phyloP scores from a whole-genome alignment of 2,329 filamentous ascomycete species.

The Sporothrix inflata region DNA sequence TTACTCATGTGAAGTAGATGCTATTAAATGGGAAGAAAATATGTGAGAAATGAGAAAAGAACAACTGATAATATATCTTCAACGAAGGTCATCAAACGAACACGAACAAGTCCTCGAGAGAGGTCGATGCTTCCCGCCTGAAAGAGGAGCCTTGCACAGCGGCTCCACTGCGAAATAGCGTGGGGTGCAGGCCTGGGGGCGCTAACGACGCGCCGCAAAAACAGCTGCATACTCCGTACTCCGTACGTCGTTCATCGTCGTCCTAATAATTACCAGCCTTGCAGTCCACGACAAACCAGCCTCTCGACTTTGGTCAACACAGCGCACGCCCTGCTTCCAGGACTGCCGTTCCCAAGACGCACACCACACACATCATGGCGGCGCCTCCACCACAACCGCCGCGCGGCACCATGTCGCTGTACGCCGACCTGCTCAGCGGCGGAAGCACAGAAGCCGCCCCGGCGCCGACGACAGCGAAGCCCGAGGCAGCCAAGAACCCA shows the following conservation, averaged over 20 bases:
- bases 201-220: not conserved
- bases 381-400: constrained; percentile 47
- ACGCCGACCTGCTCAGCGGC: constrained; percentile 82
- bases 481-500: constrained; percentile 59
- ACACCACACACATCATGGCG: constrained; percentile 28
- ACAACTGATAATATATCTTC: no score
- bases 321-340: not conserved
- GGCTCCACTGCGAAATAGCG: not conserved
- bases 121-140: no score
- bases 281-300: not conserved
- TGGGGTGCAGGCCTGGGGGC: not conserved
- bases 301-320: not conserved
- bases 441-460: constrained; percentile 48
- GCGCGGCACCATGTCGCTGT: constrained; percentile 69
- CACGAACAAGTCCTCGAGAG: no score
- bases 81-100: no score
- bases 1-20: not conserved
- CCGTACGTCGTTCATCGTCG: no score
- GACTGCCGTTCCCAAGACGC: not conserved
- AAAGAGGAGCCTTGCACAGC: no score
- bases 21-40: not conserved
- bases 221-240: constrained; percentile 1
- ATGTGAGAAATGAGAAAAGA: not conserved
- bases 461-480: constrained; percentile 50
- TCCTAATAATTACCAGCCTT: not conserved